phyloP scores from a whole-genome alignment of 225 moss, liverwort and hornwort species.

The Bryum argenteum region DNA sequence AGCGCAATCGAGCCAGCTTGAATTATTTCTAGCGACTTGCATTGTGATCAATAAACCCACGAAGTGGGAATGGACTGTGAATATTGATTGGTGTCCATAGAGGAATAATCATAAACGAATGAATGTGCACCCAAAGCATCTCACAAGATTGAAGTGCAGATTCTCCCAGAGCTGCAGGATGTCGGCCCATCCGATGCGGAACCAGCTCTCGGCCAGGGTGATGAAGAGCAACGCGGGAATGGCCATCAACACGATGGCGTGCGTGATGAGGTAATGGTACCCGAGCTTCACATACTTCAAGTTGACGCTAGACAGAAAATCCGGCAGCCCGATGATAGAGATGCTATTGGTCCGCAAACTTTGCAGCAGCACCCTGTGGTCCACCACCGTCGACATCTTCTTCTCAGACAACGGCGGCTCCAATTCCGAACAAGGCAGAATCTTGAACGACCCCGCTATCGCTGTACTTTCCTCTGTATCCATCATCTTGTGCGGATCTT shows the following conservation, averaged over 20 bases:
- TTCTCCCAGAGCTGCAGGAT: slow-evolving; percentile 53
- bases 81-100: no score
- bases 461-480: slow-evolving; percentile 8
- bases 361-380: slow-evolving; percentile 33
- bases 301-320: slow-evolving; percentile 54
- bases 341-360: slow-evolving; percentile 45
- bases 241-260: slow-evolving; percentile 51
- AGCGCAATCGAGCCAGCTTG: no score
- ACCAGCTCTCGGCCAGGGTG: slow-evolving; percentile 54
- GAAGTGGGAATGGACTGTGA: no score
- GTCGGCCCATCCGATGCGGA: slow-evolving; percentile 41
- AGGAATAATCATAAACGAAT: no score
- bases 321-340: slow-evolving; percentile 43
- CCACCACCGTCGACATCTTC: slow-evolving; percentile 7
- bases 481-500: slow-evolving; percentile 9
- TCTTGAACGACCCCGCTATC: slow-evolving; percentile 9
- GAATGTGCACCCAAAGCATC: neutral
- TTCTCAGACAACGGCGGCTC: slow-evolving; percentile 12
- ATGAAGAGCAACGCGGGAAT: slow-evolving; percentile 38
- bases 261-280: slow-evolving; percentile 60
- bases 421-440: neutral
- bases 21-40: no score
- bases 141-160: slow-evolving; percentile 60
- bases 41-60: neutral
- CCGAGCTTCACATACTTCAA: slow-evolving; percentile 60